Evolutionary conservation across 78 protist genomes (phyloP).

Genomic region (Emiliania huxleyi): DNA sequence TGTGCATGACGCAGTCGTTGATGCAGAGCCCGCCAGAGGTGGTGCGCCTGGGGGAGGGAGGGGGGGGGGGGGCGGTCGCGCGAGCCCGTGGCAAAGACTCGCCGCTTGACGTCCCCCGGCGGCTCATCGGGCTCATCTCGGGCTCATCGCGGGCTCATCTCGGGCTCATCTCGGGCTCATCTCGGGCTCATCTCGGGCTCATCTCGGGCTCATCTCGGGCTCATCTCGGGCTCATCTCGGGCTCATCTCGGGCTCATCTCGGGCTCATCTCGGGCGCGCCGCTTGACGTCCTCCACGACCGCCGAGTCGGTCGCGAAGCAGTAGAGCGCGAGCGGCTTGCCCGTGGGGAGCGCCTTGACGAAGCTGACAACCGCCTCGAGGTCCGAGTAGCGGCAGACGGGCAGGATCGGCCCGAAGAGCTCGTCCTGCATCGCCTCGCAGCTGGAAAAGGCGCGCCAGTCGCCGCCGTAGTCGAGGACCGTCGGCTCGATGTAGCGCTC

Average conservation of each 20-base stretch:
- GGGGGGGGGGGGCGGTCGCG: no score
- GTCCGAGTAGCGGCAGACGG: conserved; percentile 23
- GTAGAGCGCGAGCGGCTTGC: conserved; percentile 81
- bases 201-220: no score
- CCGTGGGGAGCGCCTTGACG: conserved; percentile 26
- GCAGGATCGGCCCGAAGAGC: conserved; percentile 89
- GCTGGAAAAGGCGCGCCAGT: background rate
- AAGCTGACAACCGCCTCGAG: conserved; percentile 62
- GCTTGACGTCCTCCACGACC: background rate
- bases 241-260: no score
- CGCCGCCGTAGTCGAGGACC: conserved; percentile 47
- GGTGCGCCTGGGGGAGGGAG: no score
- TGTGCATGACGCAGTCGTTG: conserved; percentile 66
- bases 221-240: no score
- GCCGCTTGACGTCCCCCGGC: no score
- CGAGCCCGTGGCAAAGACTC: no score
- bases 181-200: no score
- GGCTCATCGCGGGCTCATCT: no score
- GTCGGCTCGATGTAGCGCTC: conserved; percentile 62
- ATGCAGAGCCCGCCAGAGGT: conserved; percentile 49
- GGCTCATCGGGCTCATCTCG: no score
- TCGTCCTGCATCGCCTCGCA: conserved; percentile 63
- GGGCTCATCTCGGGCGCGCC: no score
- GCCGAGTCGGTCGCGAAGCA: conserved; percentile 61
- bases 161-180: no score